Conservation (phyloP, 495 filamentous ascomycete species). For the Echria macrotheca region DNA sequence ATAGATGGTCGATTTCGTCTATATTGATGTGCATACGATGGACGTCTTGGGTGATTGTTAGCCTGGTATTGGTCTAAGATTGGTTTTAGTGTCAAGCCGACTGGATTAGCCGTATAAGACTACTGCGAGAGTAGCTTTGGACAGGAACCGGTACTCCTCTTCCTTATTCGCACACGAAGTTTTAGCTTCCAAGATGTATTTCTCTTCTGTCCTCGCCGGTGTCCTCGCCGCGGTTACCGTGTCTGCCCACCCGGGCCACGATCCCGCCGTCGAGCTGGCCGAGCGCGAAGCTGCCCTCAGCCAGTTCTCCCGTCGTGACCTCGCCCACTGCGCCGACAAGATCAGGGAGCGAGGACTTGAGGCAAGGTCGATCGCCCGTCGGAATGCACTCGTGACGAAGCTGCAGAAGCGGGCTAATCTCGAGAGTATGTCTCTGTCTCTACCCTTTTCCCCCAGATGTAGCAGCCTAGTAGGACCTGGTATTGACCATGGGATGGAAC, state of each 20-base stretch:
- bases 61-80: too few relatives aligned
- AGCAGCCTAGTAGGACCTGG: background rate
- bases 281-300: conserved; percentile 41
- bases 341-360: conserved; percentile 47
- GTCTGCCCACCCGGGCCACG: conserved; percentile 45
- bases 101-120: too few relatives aligned
- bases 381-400: conserved; percentile 24
- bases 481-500: background rate
- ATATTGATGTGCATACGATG: too few relatives aligned
- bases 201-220: conserved; percentile 12
- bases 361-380: conserved; percentile 40
- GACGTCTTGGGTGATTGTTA: too few relatives aligned
- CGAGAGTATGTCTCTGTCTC: conserved; percentile 6
- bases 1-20: too few relatives aligned
- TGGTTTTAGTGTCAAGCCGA: too few relatives aligned
- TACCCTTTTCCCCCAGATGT: too few relatives aligned
- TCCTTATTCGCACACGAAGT: too few relatives aligned
- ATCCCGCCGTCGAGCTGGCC: conserved; percentile 39
- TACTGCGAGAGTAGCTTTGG: too few relatives aligned
- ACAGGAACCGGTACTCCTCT: too few relatives aligned
- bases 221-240: conserved; percentile 14
- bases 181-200: conserved; percentile 22
- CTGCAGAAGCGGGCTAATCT: conserved; percentile 19
- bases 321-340: conserved; percentile 44
- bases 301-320: conserved; percentile 33